phyloP scores from a whole-genome alignment of 2,329 filamentous ascomycete species.

The Ceratocystis harringtonii region DNA sequence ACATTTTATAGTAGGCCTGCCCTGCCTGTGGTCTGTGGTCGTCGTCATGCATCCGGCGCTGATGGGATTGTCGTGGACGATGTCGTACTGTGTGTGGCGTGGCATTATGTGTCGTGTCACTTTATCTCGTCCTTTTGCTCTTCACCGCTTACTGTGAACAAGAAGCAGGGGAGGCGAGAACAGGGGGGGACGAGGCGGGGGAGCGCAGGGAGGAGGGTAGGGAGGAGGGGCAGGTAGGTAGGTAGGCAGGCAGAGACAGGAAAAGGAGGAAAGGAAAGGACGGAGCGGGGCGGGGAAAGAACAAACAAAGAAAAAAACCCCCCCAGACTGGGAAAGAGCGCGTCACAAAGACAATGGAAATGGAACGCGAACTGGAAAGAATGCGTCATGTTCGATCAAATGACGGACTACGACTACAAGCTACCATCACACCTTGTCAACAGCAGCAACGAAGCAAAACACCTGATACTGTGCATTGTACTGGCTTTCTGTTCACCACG shows the following conservation, averaged over 20 bases:
- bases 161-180: not conserved
- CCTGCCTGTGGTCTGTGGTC: not conserved
- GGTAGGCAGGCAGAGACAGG: not conserved
- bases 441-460: not conserved
- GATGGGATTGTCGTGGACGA: not conserved
- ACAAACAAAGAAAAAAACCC: not conserved
- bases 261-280: not conserved
- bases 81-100: not conserved
- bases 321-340: not conserved
- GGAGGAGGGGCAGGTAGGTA: not conserved
- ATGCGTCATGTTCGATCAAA: not conserved
- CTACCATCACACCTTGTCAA: not conserved
- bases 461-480: not conserved
- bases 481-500: not conserved
- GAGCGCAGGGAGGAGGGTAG: not conserved
- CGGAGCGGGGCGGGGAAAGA: not conserved
- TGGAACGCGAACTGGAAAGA: not conserved
- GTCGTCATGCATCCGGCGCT: not conserved
- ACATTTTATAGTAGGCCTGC: not conserved
- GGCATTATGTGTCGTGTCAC: constrained; percentile 1
- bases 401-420: not conserved
- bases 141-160: not conserved
- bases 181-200: not conserved
- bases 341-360: not conserved
- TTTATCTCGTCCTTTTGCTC: not conserved